Conservation (phyloP, 257 asterid genomes). For the Przewalskia tangutica region DNA sequence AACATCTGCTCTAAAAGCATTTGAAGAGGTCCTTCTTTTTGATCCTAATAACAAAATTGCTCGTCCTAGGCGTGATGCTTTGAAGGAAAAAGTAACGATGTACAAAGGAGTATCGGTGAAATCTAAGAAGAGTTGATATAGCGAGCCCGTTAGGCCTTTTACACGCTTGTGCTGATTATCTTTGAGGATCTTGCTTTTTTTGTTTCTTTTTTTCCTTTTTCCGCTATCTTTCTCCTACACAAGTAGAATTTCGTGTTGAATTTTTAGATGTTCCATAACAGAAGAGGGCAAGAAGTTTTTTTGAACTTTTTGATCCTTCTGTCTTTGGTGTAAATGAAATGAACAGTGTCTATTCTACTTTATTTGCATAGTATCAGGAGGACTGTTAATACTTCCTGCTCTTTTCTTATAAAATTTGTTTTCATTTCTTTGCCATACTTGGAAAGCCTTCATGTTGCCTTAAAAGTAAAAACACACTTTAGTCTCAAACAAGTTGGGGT, state of each 20-base stretch:
- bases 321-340: not conserved
- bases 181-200: not conserved
- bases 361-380: not conserved
- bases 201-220: not conserved
- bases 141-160: not conserved
- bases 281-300: not conserved
- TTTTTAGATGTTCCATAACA: not conserved
- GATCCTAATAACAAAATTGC: constrained; percentile 93
- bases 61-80: constrained; percentile 74
- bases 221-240: not conserved
- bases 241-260: not conserved
- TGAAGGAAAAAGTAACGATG: constrained; percentile 67
- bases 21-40: constrained; percentile 70
- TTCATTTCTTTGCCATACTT: not conserved
- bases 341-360: not conserved
- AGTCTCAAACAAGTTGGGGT: too few species aligned
- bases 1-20: constrained; percentile 73
- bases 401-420: not conserved
- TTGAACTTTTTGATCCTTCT: not conserved
- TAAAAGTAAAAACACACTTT: too few species aligned
- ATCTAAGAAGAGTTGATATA: constrained; percentile 50
- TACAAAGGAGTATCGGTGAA: constrained; percentile 74
- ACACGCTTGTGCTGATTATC: not conserved
- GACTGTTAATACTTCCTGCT: not conserved
- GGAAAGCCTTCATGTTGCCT: too few species aligned